Conservation (phyloP, 1,284 basidiomycete species). For the Veloboletus limbatus region DNA sequence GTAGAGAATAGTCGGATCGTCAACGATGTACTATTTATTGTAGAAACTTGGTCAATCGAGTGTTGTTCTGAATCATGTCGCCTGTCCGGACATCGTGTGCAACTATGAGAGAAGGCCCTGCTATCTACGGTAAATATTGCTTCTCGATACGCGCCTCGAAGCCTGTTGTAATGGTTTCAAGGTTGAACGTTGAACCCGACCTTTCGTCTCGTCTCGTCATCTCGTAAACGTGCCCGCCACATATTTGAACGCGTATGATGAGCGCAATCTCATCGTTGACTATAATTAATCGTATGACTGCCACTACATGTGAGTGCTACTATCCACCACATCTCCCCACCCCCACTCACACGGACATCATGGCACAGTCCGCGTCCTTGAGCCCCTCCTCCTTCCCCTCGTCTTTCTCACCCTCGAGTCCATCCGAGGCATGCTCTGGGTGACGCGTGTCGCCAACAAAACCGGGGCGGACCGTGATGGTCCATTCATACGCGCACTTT, state of each 20-base stretch:
- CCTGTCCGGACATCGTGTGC: too few relatives aligned
- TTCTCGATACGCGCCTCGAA: too few relatives aligned
- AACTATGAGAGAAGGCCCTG: background rate
- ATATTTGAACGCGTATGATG: too few relatives aligned
- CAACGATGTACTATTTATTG: slow-evolving; percentile 20
- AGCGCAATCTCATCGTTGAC: too few relatives aligned
- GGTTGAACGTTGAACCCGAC: too few relatives aligned
- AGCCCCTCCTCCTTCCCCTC: slow-evolving; percentile 9
- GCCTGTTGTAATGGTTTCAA: too few relatives aligned
- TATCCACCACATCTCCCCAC: too few relatives aligned
- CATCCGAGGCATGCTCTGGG: slow-evolving; percentile 10
- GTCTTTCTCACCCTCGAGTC: slow-evolving; percentile 17
- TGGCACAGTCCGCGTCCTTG: background rate
- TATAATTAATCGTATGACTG: too few relatives aligned
- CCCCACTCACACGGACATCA: too few relatives aligned
- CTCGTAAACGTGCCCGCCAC: too few relatives aligned
- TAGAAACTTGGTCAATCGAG: slow-evolving; percentile 14
- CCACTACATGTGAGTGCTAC: too few relatives aligned
- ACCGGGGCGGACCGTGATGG: slow-evolving; percentile 5
- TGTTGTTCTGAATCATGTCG: background rate
- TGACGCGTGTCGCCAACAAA: background rate
- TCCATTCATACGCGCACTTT: background rate
- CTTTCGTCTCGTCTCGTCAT: too few relatives aligned
- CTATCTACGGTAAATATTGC: slow-evolving; percentile 1
- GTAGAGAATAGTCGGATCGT: background rate